phyloP scores from a whole-genome alignment of 2,329 filamentous ascomycete genomes.

The Neofusicoccum parvum region DNA sequence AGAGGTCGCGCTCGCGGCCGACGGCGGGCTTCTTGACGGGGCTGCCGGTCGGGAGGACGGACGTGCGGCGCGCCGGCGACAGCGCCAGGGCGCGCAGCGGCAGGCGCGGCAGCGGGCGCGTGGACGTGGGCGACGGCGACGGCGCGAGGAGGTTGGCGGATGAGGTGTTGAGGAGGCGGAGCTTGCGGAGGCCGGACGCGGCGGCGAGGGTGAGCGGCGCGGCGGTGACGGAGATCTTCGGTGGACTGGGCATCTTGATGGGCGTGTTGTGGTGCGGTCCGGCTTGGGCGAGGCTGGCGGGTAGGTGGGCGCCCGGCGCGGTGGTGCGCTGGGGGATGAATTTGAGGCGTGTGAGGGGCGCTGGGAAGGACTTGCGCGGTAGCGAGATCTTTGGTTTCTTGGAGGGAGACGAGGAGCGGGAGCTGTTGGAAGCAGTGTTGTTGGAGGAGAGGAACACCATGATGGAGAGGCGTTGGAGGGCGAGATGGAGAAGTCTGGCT shows the following conservation, averaged over 20 bases:
- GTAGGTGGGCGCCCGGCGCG: not conserved
- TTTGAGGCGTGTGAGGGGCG: conserved; percentile 10
- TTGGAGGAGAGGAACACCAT: not conserved
- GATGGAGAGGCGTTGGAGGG: not conserved
- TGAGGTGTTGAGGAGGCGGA: conserved; percentile 12
- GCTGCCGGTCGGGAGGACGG: not conserved
- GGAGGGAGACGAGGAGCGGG: not conserved
- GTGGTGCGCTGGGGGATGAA: not conserved
- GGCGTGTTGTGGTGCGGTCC: not conserved
- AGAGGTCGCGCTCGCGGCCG: not conserved
- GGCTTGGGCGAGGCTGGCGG: conserved; percentile 6
- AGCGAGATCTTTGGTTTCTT: not conserved
- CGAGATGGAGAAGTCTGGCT: no score
- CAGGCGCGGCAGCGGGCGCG: not conserved
- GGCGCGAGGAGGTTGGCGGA: not conserved
- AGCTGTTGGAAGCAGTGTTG: not conserved
- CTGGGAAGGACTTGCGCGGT: conserved; percentile 10
- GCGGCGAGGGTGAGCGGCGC: not conserved
- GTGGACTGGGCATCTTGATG: not conserved
- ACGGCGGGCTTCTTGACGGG: not conserved
- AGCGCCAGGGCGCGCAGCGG: not conserved
- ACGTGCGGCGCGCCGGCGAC: not conserved
- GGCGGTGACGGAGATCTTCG: not conserved
- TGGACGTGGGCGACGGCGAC: not conserved
- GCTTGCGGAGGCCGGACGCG: not conserved